Evolutionary conservation across 2,329 filamentous ascomycete genomes (phyloP), one percentile per base, ranked within the genome.

Genomic region (Salinomyces thailandicus): DNA sequence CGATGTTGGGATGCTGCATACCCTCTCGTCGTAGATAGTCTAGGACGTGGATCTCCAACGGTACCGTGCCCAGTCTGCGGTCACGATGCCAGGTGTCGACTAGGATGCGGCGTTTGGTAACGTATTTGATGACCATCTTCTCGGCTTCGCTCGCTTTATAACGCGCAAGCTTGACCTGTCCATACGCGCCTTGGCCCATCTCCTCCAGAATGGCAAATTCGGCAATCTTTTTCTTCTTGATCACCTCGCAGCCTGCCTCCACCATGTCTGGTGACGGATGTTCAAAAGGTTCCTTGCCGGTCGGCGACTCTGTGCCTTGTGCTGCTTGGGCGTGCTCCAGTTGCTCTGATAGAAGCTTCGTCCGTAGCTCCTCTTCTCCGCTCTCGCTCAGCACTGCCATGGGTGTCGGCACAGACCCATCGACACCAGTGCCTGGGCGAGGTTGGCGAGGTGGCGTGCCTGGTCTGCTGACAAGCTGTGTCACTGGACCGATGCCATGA

Each of bases 71-170:
- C 9, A 98, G 72, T 37, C 83, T 78, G 31, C 91, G 79, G 62
- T 98, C 91, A 39, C 91, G 77, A 19, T 89, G 96, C 91, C 91
- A 98, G 0, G 91, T 98, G 62, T 98, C 91, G 43, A 98, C 89
- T 11, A 98, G 72, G 58, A 98, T 98, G 30, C 89, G 82, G 41
- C 84, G 79, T 64, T 98, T 98, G 4, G 91, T 96, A 33, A 98
- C 91, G 58, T 93, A 98, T 60, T 98, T 98, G 54, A 98, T 73
- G 14, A 98, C 89, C 44, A 93, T 82, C 61, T 93, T 94, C 57
- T 80, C 82, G 35, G 75, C 67, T 16, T 68, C 76, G 35, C 50
- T 45, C 51, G 79, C 77, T 63, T 87, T 93, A 64, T 91, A 82
- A 18, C 87, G 77, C 35, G 84, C 89, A 32, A 98, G 72, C 60